Percentiles rank a stretch among this genome's conserved stretches.
Evolutionary conservation across 2,329 filamentous ascomycete species (phyloP).

Genomic region (Arthrobotrys iridis): DNA sequence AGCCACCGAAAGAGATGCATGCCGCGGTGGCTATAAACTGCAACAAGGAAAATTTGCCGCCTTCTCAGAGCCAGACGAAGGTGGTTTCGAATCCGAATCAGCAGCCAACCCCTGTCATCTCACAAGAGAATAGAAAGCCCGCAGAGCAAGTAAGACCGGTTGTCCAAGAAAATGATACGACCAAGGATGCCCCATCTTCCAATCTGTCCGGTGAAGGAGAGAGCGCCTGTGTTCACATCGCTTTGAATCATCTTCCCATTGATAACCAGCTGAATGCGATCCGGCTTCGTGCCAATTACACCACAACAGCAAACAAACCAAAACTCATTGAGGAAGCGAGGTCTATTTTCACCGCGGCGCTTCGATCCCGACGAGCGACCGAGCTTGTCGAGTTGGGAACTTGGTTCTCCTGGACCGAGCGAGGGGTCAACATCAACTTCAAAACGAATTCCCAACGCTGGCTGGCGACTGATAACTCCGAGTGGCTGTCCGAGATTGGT

Average conservation of each 20-base stretch:
- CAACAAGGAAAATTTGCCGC: background rate
- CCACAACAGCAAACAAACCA: conserved; percentile 20
- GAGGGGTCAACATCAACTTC: conserved; percentile 32
- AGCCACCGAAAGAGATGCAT: background rate
- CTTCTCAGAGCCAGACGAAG: background rate
- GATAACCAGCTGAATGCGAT: conserved; percentile 39
- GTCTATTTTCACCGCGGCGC: conserved; percentile 12
- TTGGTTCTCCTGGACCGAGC: conserved; percentile 51
- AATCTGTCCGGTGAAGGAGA: background rate
- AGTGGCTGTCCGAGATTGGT: conserved; percentile 24
- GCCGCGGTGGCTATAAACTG: background rate
- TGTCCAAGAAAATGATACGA: background rate
- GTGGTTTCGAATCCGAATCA: background rate
- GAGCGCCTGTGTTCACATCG: conserved; percentile 21
- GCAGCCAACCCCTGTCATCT: too few species aligned
- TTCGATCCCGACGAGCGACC: conserved; percentile 26
- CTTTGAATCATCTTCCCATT: conserved; percentile 16
- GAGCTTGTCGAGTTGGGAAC: conserved; percentile 20
- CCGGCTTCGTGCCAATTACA: conserved; percentile 28
- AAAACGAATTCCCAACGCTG: conserved; percentile 28
- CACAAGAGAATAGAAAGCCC: too few species aligned
- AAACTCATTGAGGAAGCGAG: conserved; percentile 23
- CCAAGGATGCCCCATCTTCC: background rate
- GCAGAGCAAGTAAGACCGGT: background rate
- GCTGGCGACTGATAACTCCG: conserved; percentile 31